Evolutionary conservation across 1,284 basidiomycete species (phyloP).

Genomic region (Trametes sp.): DNA sequence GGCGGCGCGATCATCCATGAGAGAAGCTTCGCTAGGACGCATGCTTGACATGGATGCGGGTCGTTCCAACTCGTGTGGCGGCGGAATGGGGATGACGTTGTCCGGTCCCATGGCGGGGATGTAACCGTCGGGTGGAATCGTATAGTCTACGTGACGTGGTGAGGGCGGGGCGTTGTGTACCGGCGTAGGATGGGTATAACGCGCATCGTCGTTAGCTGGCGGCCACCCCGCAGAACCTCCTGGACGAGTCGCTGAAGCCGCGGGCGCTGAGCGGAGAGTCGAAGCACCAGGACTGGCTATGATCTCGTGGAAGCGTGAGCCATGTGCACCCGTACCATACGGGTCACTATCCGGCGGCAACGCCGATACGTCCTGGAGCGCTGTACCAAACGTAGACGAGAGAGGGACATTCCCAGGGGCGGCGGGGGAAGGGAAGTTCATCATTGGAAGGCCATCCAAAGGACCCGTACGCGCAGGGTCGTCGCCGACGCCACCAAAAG

Average conservation of each 20-base stretch:
- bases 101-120: constrained; percentile 37
- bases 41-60: constrained; percentile 22
- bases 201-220: constrained; percentile 18
- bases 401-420: constrained; percentile 22
- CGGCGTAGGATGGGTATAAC: constrained; percentile 28
- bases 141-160: constrained; percentile 29
- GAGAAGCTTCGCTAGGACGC: constrained; percentile 15
- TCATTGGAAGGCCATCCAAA: constrained; percentile 34
- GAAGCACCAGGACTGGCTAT: constrained; percentile 36
- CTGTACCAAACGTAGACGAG: constrained; percentile 14
- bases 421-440: constrained; percentile 31
- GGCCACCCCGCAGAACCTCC: constrained; percentile 22
- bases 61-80: constrained; percentile 37
- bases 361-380: constrained; percentile 3
- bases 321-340: constrained; percentile 30
- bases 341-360: constrained; percentile 3
- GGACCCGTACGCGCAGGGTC: constrained; percentile 23
- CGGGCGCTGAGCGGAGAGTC: constrained; percentile 31
- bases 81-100: constrained; percentile 35
- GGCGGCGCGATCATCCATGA: constrained; percentile 5
- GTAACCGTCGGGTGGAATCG: constrained; percentile 37
- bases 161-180: constrained; percentile 33
- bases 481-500: constrained; percentile 12
- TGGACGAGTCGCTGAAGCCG: constrained; percentile 13
- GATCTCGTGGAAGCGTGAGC: constrained; percentile 41